Evolutionary conservation across 176 grass and related monocot species (phyloP).

Genomic region (Alopecurus myosuroides): DNA sequence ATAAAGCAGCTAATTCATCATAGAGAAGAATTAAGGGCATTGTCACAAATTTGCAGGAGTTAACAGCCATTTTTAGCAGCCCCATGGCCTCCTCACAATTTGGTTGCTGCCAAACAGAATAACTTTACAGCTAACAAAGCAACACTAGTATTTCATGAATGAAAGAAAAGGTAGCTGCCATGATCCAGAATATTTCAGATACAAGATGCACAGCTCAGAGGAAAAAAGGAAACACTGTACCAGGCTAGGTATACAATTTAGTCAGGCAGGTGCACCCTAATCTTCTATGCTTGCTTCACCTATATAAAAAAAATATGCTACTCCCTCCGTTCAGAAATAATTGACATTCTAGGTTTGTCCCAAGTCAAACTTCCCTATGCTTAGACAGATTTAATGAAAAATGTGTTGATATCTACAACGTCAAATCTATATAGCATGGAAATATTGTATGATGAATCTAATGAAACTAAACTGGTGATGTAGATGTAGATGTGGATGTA

Average conservation of each 20-base stretch:
- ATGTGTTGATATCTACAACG: no score
- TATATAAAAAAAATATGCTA: slow-evolving; percentile 11
- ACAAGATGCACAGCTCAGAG: not conserved
- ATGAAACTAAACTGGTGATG: no score
- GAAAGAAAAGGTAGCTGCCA: not conserved
- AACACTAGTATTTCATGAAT: slow-evolving; percentile 13
- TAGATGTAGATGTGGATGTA: no score
- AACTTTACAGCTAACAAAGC: not conserved
- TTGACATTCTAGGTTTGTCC: no score
- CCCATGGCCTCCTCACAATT: slow-evolving; percentile 71
- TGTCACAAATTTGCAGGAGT: slow-evolving; percentile 66
- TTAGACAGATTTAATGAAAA: no score
- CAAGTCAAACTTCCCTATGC: no score
- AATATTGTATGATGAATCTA: no score
- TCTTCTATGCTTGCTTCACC: slow-evolving; percentile 9
- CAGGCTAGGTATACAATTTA: not conserved
- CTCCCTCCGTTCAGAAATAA: no score
- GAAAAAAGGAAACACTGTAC: not conserved
- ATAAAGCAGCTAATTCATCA: slow-evolving; percentile 76
- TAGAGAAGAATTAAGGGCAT: slow-evolving; percentile 77
- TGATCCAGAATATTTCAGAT: not conserved
- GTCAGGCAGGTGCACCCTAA: not conserved
- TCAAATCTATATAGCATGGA: no score
- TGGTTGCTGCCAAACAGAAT: slow-evolving; percentile 56
- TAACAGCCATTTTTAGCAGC: slow-evolving; percentile 67